Evolutionary conservation across 257 asterid genomes (phyloP).

Genomic region (Nicotiana knightiana): DNA sequence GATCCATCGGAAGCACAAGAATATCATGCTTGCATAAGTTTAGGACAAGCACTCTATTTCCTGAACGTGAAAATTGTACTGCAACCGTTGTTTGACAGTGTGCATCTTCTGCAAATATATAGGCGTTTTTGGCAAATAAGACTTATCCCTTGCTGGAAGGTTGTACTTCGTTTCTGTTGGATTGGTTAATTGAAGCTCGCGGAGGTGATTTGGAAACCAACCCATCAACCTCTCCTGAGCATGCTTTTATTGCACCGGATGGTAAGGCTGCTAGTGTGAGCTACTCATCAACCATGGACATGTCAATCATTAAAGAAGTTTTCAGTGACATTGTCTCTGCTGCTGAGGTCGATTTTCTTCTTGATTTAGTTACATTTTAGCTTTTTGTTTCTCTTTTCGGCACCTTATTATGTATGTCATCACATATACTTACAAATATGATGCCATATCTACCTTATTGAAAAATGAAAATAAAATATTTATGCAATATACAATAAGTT

Average conservation of each 20-base stretch:
- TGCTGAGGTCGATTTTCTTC: constrained; percentile 46
- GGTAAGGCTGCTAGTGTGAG: constrained; percentile 69
- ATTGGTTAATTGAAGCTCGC: constrained; percentile 70
- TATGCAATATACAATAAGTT: neutral
- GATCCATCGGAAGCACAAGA: too few relatives aligned
- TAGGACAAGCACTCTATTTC: neutral
- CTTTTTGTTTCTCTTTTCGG: neutral
- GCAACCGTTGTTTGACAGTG: neutral
- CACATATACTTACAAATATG: neutral
- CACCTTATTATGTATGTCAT: neutral
- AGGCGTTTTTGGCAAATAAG: constrained; percentile 55
- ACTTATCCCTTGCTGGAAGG: constrained; percentile 72
- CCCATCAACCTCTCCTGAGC: constrained; percentile 87
- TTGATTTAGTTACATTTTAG: neutral
- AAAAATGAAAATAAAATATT: too few relatives aligned
- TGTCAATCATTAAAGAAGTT: constrained; percentile 57
- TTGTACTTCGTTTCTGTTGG: constrained; percentile 54
- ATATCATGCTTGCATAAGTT: too few relatives aligned
- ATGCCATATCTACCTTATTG: neutral
- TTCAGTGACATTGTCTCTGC: constrained; percentile 56
- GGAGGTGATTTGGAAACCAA: constrained; percentile 59
- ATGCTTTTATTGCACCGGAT: constrained; percentile 60
- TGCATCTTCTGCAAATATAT: neutral
- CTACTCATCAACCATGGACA: constrained; percentile 78
- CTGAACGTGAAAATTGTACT: neutral